Evolutionary conservation across 129 eudicot species (phyloP), one percentile per base, ranked within the genome.

Genomic region (Lactuca saligna): DNA sequence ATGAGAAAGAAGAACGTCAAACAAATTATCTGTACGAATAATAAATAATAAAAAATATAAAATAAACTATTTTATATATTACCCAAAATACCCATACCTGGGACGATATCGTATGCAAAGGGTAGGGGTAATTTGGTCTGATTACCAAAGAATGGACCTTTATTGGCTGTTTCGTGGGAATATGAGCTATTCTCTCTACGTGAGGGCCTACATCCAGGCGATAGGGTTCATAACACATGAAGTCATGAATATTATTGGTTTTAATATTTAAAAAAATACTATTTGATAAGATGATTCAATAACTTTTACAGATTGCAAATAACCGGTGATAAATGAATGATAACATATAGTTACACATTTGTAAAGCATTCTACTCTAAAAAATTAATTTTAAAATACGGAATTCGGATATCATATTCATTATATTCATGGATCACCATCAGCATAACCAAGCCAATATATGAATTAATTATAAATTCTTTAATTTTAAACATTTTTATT

Each of bases 1-100:
- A 54, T 55, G 38, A 65, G 54, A 15, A 37, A 25, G 49, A 17
- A 56, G 72, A 74, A 74, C 66, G 67, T 74, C 79, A 57, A 74
- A 57, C 53, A 32, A 20, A 56, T 74, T 35, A 74, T 10, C 54
- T 74, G 67, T 17, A 74, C 50, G 54, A 17, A 53, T 55, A 54
- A 41, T 65, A n/a, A 16, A 55, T 41, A 15, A 54, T 16, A 46
- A 0, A 25, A 29, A 17, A 38, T 25, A 57, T 17, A 7, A 38
- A 41, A 57, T 17, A 7, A 38, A 16, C 32, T 69, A 4, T 34
- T 37, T 56, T 16, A 50, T 12, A 17, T 4, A 25, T 72, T 61
- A 72, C 53, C 60, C 14, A 72, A 61, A 70, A 16, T 33, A 66
- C 58, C 49, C 66, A 57, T 35, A 32, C 7, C 17, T 59, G 17